Evolutionary conservation across 2,329 filamentous ascomycete species (phyloP).

Genomic region (Diaporthe helianthi): DNA sequence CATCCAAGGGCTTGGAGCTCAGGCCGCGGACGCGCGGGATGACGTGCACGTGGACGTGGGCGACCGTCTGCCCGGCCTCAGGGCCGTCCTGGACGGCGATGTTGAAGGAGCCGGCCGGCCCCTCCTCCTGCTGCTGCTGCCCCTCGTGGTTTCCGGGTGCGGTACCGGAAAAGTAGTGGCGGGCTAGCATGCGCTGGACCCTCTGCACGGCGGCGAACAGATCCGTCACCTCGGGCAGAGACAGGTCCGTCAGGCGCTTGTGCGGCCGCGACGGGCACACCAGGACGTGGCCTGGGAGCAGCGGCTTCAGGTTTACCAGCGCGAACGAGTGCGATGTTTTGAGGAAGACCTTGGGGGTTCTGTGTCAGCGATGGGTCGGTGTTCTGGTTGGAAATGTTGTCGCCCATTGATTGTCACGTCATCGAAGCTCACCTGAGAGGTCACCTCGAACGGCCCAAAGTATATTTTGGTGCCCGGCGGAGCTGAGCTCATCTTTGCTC

Average conservation of each 20-base stretch:
- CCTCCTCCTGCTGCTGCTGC: neutral
- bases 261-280: conserved; percentile 78
- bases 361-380: conserved; percentile 5
- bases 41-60: conserved; percentile 92
- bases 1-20: conserved; percentile 47
- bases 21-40: conserved; percentile 74
- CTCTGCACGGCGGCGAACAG: conserved; percentile 87
- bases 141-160: no score
- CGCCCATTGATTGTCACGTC: neutral
- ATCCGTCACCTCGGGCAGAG: conserved; percentile 74
- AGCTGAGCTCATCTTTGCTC: conserved; percentile 34
- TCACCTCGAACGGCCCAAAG: conserved; percentile 81
- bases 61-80: conserved; percentile 91
- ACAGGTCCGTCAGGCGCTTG: conserved; percentile 77
- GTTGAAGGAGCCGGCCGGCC: conserved; percentile 73
- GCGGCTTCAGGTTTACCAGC: conserved; percentile 93
- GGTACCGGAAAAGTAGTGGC: conserved; percentile 59
- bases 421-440: conserved; percentile 65
- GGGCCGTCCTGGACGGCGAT: conserved; percentile 93
- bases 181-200: conserved; percentile 77
- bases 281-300: conserved; percentile 91
- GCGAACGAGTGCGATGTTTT: conserved; percentile 81
- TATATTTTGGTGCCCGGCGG: conserved; percentile 50
- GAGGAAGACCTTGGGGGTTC: conserved; percentile 77
- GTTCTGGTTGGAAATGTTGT: neutral